Percentiles rank a stretch among this genome's conserved stretches.
phyloP scores from a whole-genome alignment of 1,139 yeast genomes.

The Blastobotrys buckinghamii region DNA sequence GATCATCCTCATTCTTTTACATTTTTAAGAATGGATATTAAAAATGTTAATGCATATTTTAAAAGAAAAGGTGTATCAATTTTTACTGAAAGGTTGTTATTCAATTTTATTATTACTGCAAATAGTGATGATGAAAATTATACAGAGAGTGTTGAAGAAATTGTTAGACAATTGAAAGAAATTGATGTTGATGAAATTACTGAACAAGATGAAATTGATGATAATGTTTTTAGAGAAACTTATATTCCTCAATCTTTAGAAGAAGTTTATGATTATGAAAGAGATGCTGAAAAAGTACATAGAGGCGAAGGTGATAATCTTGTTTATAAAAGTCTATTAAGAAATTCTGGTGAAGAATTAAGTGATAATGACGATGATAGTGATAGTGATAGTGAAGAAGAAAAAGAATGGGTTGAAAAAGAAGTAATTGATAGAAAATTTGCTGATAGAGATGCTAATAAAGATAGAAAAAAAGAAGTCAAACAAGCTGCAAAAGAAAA shows the following conservation, averaged over 20 bases:
- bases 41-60: conserved; percentile 88
- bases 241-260: conserved; percentile 67
- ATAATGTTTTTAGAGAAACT: conserved; percentile 80
- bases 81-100: conserved; percentile 74
- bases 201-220: conserved; percentile 57
- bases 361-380: conserved; percentile 29
- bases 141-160: conserved; percentile 26
- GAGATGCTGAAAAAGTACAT: conserved; percentile 78
- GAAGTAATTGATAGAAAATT: conserved; percentile 53
- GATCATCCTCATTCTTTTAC: conserved; percentile 97
- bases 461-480: conserved; percentile 74
- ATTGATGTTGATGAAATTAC: conserved; percentile 34
- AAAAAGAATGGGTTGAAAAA: conserved; percentile 43
- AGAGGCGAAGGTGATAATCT: conserved; percentile 79
- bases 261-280: conserved; percentile 51
- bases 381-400: conserved; percentile 35
- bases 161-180: conserved; percentile 28
- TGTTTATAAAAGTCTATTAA: conserved; percentile 37
- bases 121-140: background rate
- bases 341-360: conserved; percentile 21
- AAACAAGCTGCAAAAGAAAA: conserved; percentile 83
- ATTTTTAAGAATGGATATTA: conserved; percentile 94
- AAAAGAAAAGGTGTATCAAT: conserved; percentile 65
- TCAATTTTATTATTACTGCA: conserved; percentile 54
- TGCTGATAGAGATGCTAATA: conserved; percentile 82